Conservation (phyloP, 75 land plant species). For the Picea glauca region DNA sequence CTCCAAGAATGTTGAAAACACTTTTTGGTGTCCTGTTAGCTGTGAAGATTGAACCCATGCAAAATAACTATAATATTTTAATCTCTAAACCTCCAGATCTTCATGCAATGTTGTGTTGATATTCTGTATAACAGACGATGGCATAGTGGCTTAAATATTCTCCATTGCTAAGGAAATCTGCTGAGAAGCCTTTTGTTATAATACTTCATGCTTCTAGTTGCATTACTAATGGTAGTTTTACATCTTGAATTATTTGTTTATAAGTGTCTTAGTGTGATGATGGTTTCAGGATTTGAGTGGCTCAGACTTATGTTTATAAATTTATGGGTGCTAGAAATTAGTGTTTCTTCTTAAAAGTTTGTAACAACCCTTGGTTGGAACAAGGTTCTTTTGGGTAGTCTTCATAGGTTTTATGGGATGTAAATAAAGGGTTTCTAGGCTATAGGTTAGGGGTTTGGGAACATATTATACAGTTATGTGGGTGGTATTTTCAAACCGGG, state of each 20-base stretch:
- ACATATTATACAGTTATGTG: too few relatives aligned
- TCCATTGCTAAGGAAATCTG: not conserved
- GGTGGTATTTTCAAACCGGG: too few relatives aligned
- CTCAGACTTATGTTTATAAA: not conserved
- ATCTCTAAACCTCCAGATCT: not conserved
- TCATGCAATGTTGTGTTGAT: not conserved
- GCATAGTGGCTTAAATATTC: not conserved
- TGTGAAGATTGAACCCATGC: slow-evolving; percentile 24
- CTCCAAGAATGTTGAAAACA: slow-evolving; percentile 68
- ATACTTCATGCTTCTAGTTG: not conserved
- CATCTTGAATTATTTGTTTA: not conserved
- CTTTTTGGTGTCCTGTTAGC: slow-evolving; percentile 34
- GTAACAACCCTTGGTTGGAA: too few relatives aligned
- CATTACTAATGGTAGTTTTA: not conserved
- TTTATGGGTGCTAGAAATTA: not conserved
- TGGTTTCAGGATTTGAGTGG: not conserved
- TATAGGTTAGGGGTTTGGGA: too few relatives aligned
- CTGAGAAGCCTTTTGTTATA: not conserved
- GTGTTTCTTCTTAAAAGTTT: too few relatives aligned
- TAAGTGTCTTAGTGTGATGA: not conserved
- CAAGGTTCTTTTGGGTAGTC: too few relatives aligned
- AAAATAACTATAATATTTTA: slow-evolving; percentile 25
- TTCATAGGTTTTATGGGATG: too few relatives aligned
- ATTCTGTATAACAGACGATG: not conserved
- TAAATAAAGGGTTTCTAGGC: too few relatives aligned